phyloP scores from a whole-genome alignment of 2,329 filamentous ascomycete species.

The Kalaharituber pfeilii region DNA sequence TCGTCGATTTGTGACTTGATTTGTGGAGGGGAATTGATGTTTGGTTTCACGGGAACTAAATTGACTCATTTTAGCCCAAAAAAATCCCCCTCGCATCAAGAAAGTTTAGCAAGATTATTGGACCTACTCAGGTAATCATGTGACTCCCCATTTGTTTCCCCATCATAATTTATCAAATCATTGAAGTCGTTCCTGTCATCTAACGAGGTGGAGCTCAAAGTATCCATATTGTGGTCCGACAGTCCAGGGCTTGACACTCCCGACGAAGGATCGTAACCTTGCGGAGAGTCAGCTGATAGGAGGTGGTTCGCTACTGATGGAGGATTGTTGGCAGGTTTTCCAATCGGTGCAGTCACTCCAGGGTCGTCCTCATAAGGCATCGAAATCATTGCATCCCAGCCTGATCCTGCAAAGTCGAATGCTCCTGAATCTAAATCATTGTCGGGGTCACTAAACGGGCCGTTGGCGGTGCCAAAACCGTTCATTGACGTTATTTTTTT shows the following conservation, averaged over 20 bases:
- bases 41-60: not conserved
- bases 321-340: not conserved
- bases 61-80: not conserved
- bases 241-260: not conserved
- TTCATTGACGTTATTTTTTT: not conserved
- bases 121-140: not conserved
- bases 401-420: not conserved
- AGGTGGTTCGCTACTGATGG: not conserved
- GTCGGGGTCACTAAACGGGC: not conserved
- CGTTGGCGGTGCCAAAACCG: not conserved
- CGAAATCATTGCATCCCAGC: not conserved
- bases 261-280: not conserved
- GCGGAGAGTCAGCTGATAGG: not conserved
- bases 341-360: not conserved
- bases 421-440: not conserved
- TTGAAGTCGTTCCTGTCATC: not conserved
- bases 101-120: not conserved
- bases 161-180: not conserved
- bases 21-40: not conserved
- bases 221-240: not conserved
- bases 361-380: not conserved
- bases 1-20: not conserved
- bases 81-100: not conserved
- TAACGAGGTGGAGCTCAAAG: not conserved
- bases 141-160: not conserved